Evolutionary conservation across 257 asterid genomes (phyloP).

Genomic region (Hygrophila difformis): DNA sequence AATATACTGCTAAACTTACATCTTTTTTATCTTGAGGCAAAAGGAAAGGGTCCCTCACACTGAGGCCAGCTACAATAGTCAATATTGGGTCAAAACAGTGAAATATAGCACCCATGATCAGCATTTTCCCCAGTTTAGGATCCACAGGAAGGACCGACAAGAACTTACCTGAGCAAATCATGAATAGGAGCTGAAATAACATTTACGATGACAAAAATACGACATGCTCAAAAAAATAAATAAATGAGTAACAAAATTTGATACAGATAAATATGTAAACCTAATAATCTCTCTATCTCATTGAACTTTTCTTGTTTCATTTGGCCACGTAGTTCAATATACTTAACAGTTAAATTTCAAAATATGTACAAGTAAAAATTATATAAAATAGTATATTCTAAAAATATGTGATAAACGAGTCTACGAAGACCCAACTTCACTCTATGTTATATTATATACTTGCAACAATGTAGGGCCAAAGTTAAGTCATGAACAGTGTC

Average conservation of each 20-base stretch:
- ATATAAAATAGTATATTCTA: too few species aligned
- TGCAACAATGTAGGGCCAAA: too few species aligned
- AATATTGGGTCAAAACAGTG: constrained; percentile 88
- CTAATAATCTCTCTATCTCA: too few species aligned
- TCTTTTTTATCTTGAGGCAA: constrained; percentile 95
- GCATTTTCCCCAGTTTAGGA: constrained; percentile 98
- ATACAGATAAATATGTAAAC: too few species aligned
- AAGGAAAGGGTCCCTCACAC: constrained; percentile 95
- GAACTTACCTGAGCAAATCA: constrained; percentile 59
- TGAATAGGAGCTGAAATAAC: constrained; percentile 11
- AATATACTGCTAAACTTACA: constrained; percentile 43
- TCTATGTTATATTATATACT: too few species aligned
- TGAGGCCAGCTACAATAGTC: constrained; percentile 94
- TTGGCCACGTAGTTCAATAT: too few species aligned
- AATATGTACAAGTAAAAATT: too few species aligned
- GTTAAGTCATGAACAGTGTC: too few species aligned
- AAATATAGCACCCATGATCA: constrained; percentile 85
- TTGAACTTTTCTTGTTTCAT: too few species aligned
- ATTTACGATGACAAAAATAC: constrained; percentile 2
- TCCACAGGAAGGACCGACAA: constrained; percentile 94
- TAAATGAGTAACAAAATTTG: constrained; percentile 7
- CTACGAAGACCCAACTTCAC: too few species aligned
- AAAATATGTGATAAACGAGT: too few species aligned
- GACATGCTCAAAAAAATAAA: constrained; percentile 1
- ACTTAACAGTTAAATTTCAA: too few species aligned